Evolutionary conservation across 345 rosid species (phyloP), one percentile per base, ranked within the genome.

Genomic region (Raphanus sativus): DNA sequence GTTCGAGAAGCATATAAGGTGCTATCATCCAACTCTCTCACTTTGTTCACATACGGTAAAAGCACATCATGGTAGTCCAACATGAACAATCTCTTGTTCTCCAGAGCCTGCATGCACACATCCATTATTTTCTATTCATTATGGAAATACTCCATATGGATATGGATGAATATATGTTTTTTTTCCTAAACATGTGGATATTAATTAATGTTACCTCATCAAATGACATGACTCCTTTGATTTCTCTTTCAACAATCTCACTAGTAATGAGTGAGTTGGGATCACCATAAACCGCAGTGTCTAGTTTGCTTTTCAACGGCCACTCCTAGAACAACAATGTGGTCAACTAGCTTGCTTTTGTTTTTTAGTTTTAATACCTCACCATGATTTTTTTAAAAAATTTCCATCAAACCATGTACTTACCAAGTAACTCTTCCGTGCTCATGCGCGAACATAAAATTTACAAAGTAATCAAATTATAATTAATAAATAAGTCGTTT

Each of bases 301-400:
- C 98, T 8, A 93, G 89, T 16, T 82, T 78, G 73, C 98, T 38
- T 80, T 72, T 86, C 81, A 91, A 26, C 4, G 98, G 98, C 94
- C 94, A 93, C 70, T 93, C 96, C 98, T 91, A 69, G 4, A 79
- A 36, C 8, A 30, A 29, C 45, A 4, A 12, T 42, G 15, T 42
- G 15, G 12, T 38, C 45, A 38, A 38, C 12, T 9, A 9, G 12
- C 45, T 38, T 38, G 11, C 45, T 38, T 38, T 38, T 38, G 8
- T 8, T 38, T 38, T 38, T 38, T 38, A 38, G 45, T 38, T 38
- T 38, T 9, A 38, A 38, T 9, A 38, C 45, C 12, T 10, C 2
- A 38, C 9, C 12, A 38, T 38, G 12, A 38, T 8, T 10, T 34
- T 9, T 34, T 34, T 34, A 34, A 34, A 34, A 34, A 34, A 34